These are phyloP conservation scores for Euphorbia celastroides DNA, from an alignment of 441 rosid genomes.

Conservation along the genomic window DNA sequence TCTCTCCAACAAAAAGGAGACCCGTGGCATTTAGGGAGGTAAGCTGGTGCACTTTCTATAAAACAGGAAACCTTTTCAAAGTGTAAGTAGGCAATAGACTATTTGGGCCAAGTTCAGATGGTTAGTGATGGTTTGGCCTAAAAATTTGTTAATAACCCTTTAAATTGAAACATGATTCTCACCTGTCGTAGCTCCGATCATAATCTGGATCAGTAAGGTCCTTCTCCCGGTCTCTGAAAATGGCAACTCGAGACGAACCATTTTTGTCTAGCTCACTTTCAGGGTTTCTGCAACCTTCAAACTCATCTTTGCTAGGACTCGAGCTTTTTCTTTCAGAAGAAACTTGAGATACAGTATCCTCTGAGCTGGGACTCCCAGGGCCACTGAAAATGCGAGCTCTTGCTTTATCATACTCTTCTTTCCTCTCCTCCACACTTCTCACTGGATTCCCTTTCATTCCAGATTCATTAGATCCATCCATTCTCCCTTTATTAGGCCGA, in stretches of 20 bases:
- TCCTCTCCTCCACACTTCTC: slow-evolving; percentile 91
- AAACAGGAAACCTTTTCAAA: too few species aligned
- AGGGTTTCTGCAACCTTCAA: slow-evolving; percentile 39
- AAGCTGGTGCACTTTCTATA: too few species aligned
- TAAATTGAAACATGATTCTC: slow-evolving; percentile 10
- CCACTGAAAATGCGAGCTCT: slow-evolving; percentile 84
- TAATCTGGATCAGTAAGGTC: slow-evolving; percentile 95
- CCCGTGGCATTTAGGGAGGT: too few species aligned
- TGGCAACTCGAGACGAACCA: slow-evolving; percentile 66
- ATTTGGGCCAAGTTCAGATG: too few species aligned
- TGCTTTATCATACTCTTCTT: slow-evolving; percentile 81
- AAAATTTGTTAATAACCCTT: too few species aligned
- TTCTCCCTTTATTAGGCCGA: slow-evolving; percentile 50
- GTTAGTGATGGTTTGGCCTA: too few species aligned
- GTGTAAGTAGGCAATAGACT: too few species aligned
- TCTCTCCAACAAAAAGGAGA: too few species aligned
- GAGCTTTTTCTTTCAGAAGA: slow-evolving; percentile 32
- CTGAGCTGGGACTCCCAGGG: slow-evolving; percentile 50
- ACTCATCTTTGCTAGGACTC: slow-evolving; percentile 46
- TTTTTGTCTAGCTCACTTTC: slow-evolving; percentile 43
- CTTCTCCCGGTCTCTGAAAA: slow-evolving; percentile 84
- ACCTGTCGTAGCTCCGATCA: slow-evolving; percentile 89
- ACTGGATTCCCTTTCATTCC: slow-evolving; percentile 41
- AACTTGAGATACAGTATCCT: slow-evolving; percentile 39
- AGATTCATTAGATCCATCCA: slow-evolving; percentile 40